A percentile compares a stretch with the other conserved stretches of the same genome.
phyloP scores from a whole-genome alignment of 1,284 basidiomycete species.

The Neonothopanus nambi region DNA sequence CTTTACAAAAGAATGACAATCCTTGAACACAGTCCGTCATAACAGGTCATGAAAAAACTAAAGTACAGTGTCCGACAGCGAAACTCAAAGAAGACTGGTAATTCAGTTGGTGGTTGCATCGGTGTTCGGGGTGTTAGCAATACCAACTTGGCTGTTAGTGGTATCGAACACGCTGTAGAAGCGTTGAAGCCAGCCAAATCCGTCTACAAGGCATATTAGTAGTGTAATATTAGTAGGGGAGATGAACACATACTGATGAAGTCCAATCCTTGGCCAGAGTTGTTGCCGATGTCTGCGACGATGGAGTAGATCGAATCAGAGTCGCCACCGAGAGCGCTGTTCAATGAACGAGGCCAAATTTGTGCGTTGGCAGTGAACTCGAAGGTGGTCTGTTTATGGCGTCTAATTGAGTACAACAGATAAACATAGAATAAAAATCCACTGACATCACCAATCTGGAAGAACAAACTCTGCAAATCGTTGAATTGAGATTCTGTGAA shows the following conservation, averaged over 20 bases:
- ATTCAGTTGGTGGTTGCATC: constrained; percentile 7
- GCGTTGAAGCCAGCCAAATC: constrained; percentile 39
- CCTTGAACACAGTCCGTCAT: too few species aligned
- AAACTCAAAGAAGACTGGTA: too few species aligned
- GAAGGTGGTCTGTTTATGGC: constrained; percentile 30
- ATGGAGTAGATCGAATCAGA: constrained; percentile 45
- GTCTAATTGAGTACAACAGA: background rate
- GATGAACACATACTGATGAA: constrained; percentile 32
- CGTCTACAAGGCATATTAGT: constrained; percentile 25
- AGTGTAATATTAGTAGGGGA: background rate
- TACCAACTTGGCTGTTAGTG: constrained; percentile 5
- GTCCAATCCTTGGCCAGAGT: constrained; percentile 34
- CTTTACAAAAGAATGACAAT: too few species aligned
- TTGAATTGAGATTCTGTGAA: constrained; percentile 51
- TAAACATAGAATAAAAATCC: background rate
- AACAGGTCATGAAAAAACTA: too few species aligned
- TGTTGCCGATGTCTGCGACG: constrained; percentile 34
- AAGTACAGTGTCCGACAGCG: too few species aligned
- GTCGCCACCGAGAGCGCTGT: constrained; percentile 41
- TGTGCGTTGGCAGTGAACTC: constrained; percentile 50
- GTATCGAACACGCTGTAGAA: constrained; percentile 54
- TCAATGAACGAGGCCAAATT: constrained; percentile 52
- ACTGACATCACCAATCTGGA: constrained; percentile 39
- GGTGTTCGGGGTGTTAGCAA: constrained; percentile 6
- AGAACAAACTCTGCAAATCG: constrained; percentile 55